Percentiles rank a stretch among this genome's conserved stretches.
These are phyloP conservation scores for Chamaecrista fasciculata DNA, from an alignment of 306 rosid genomes.

Conservation along the genomic window DNA sequence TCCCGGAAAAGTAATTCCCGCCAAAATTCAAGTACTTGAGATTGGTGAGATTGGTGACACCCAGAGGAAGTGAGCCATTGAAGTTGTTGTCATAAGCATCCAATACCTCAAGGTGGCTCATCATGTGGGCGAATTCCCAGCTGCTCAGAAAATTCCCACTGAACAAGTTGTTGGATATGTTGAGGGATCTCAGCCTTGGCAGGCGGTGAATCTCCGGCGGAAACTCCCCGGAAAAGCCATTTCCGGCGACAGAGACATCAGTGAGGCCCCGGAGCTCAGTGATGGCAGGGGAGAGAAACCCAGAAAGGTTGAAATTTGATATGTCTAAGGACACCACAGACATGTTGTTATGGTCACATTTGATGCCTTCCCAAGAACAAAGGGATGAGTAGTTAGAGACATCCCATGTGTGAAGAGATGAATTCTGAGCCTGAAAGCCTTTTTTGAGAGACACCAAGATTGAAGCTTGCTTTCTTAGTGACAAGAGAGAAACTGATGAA, in stretches of 20 bases:
- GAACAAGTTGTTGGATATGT: conserved; percentile 77
- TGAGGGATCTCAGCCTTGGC: conserved; percentile 46
- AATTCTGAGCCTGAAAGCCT: conserved; percentile 41
- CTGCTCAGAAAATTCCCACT: conserved; percentile 48
- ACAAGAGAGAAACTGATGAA: conserved; percentile 40
- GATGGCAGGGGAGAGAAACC: conserved; percentile 59
- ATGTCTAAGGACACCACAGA: conserved; percentile 64
- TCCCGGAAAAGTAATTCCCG: conserved; percentile 72
- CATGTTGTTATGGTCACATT: conserved; percentile 47
- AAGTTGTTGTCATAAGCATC: conserved; percentile 80
- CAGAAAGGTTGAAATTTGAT: conserved; percentile 66
- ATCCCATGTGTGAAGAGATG: conserved; percentile 54
- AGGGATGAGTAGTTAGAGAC: conserved; percentile 51
- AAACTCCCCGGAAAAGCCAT: conserved; percentile 49
- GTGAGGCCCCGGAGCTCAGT: conserved; percentile 47
- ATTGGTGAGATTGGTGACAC: conserved; percentile 43
- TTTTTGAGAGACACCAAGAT: conserved; percentile 64
- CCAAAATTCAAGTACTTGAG: conserved; percentile 62
- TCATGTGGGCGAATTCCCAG: conserved; percentile 51
- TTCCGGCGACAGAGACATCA: conserved; percentile 48
- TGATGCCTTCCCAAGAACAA: conserved; percentile 77
- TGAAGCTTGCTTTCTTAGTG: conserved; percentile 67
- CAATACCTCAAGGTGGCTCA: conserved; percentile 44
- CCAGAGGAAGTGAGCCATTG: conserved; percentile 67
- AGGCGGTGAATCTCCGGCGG: conserved; percentile 50